Evolutionary conservation across 768 basidiomycete genomes (phyloP).

Genomic region (Lanmaoa rubissima): DNA sequence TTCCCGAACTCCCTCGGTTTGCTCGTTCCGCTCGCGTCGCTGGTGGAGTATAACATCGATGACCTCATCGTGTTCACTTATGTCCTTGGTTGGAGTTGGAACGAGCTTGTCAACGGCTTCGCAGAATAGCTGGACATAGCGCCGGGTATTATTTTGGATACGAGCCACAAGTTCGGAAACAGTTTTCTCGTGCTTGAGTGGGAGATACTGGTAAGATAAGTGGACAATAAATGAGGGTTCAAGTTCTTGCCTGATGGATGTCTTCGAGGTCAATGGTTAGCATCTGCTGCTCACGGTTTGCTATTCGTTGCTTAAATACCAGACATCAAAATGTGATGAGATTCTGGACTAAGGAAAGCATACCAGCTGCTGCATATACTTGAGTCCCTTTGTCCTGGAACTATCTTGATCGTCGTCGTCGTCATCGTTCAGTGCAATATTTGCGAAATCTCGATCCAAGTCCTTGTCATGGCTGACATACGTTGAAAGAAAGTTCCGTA

Average conservation of each 20-base stretch:
- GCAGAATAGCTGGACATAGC: conserved; percentile 86
- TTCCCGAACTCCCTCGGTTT: conserved; percentile 67
- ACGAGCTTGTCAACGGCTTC: conserved; percentile 89
- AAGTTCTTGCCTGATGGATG: conserved; percentile 58
- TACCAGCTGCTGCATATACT: conserved; percentile 87
- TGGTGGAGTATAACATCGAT: conserved; percentile 97
- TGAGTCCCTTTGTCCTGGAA: conserved; percentile 45
- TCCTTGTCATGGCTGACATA: conserved; percentile 68
- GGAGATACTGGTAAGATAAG: conserved; percentile 7
- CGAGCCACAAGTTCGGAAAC: conserved; percentile 72
- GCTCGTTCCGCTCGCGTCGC: conserved; percentile 82
- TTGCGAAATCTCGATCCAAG: conserved; percentile 61
- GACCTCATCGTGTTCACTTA: conserved; percentile 89
- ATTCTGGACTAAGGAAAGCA: conserved; percentile 29
- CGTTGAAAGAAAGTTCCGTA: conserved; percentile 66
- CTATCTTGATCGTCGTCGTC: conserved; percentile 35
- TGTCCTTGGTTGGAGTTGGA: conserved; percentile 86
- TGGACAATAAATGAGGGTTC: conserved; percentile 1
- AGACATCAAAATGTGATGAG: conserved; percentile 21
- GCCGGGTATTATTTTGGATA: conserved; percentile 82
- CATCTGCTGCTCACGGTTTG: conserved; percentile 91
- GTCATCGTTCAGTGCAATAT: conserved; percentile 63
- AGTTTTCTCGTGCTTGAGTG: conserved; percentile 61
- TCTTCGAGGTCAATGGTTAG: conserved; percentile 89
- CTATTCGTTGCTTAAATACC: conserved; percentile 73